Evolutionary conservation across 2,329 filamentous ascomycete species (phyloP), one percentile per base, ranked within the genome.

Genomic region (Bipolaris gigantea): DNA sequence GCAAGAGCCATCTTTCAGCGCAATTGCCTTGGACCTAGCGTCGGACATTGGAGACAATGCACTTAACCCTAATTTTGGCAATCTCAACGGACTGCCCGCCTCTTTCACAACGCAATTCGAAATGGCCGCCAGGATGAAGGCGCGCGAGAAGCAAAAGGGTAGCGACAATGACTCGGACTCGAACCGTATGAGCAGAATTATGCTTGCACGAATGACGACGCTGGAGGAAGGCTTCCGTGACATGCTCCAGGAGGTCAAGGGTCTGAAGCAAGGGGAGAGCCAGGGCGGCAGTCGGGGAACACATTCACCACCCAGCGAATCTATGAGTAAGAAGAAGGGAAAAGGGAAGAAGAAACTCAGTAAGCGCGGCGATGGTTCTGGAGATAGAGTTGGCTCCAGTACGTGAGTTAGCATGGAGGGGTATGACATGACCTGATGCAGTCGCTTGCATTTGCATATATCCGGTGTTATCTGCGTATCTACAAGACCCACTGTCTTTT

Each of bases 201-300:
- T 97, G 75, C 79, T 97, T 41, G 90, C 91, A 8, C 82, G 91
- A 32, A 97, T 97, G 91, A 94, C 94, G 72, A 93, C 89, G 7
- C 81, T 97, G 2, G 92, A 97, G 72, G 91, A 96, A 74, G 89
- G 92, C 13, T 93, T 97, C 72, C 83, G 89, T 2, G 90, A 96
- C 55, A 87, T 96, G n/a, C 84, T 92, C 52, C 85, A 85, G 58
- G 90, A 94, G 73, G 87, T 96, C 72, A 85, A 89, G 57, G 84
- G 85, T 59, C 76, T 84, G 71, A 84, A 79, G 74, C 74, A 72
- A 59, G 73, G 67, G 19, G 70, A 67, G 1, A 62, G 66, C 43
- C 59, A 66, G 21, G 52, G 48, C 7, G 62, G 56, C 7, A 70
- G 66, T 35, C 63, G 62, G n/a, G 66, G 68, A 10, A 68, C 65